phyloP scores from a whole-genome alignment of 75 land plant genomes.

The Gnetum montanum region DNA sequence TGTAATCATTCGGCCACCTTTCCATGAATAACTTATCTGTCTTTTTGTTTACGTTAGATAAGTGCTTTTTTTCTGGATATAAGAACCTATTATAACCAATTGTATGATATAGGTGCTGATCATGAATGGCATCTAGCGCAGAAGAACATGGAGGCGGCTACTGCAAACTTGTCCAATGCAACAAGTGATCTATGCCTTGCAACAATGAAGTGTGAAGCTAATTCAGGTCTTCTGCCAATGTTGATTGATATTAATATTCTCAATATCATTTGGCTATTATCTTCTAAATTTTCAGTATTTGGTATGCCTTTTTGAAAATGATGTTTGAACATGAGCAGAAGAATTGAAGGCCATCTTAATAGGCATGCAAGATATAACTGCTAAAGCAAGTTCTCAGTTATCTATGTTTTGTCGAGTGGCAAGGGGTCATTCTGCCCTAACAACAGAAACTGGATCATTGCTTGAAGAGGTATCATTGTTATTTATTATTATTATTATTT shows the following conservation, averaged over 20 bases:
- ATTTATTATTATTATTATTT: too few species aligned
- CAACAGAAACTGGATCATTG: slow-evolving; percentile 87
- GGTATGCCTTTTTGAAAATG: neutral
- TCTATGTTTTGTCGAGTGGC: slow-evolving; percentile 54
- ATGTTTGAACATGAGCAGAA: slow-evolving; percentile 40
- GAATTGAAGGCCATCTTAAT: slow-evolving; percentile 53
- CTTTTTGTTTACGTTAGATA: too few species aligned
- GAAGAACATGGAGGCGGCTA: slow-evolving; percentile 67
- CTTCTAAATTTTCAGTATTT: too few species aligned
- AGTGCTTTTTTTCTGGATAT: too few species aligned
- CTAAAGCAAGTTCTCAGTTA: slow-evolving; percentile 54
- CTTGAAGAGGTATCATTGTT: slow-evolving; percentile 98
- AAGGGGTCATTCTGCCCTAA: slow-evolving; percentile 68
- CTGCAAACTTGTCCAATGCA: slow-evolving; percentile 41
- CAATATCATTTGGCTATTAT: too few species aligned
- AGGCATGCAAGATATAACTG: slow-evolving; percentile 43
- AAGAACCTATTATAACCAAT: too few species aligned
- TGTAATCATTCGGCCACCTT: too few species aligned
- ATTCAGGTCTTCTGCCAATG: slow-evolving; percentile 38
- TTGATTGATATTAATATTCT: neutral
- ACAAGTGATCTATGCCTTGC: slow-evolving; percentile 50
- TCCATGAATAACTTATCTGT: too few species aligned
- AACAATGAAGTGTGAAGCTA: slow-evolving; percentile 54
- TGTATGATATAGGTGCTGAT: slow-evolving; percentile 39
- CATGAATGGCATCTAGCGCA: slow-evolving; percentile 82